phyloP scores from a whole-genome alignment of 1,139 yeast species.

The Taphrina betulina region DNA sequence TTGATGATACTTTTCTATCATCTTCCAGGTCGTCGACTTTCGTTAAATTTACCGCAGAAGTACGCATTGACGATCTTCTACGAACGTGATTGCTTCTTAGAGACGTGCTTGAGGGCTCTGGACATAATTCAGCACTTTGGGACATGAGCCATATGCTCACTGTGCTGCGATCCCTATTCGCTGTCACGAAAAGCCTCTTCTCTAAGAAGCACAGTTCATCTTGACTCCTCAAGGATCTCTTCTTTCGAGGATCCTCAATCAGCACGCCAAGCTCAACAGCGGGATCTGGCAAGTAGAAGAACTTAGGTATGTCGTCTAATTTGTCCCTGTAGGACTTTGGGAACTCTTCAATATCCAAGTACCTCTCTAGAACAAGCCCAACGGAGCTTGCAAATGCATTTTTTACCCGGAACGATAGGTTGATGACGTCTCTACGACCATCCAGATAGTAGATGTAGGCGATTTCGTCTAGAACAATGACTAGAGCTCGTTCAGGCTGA shows the following conservation, averaged over 20 bases:
- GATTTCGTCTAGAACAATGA: constrained; percentile 41
- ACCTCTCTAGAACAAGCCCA: constrained; percentile 64
- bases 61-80: constrained; percentile 22
- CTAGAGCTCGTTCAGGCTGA: constrained; percentile 40
- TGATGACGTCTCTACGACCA: constrained; percentile 49
- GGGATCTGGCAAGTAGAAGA: constrained; percentile 68
- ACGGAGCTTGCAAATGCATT: constrained; percentile 60
- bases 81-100: constrained; percentile 4
- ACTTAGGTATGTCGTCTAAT: constrained; percentile 45
- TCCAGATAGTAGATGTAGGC: constrained; percentile 54
- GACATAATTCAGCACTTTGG: not conserved
- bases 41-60: constrained; percentile 9
- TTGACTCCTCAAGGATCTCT: constrained; percentile 59
- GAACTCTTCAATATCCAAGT: constrained; percentile 38
- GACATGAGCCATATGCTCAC: constrained; percentile 13
- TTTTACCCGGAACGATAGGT: constrained; percentile 62
- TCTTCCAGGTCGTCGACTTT: constrained; percentile 32
- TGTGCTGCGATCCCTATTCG: not conserved
- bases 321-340: constrained; percentile 24
- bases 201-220: constrained; percentile 53
- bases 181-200: constrained; percentile 32
- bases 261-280: constrained; percentile 65
- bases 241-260: constrained; percentile 58
- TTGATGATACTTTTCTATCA: constrained; percentile 11
- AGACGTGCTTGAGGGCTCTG: not conserved